Evolutionary conservation across 441 rosid genomes (phyloP).

Genomic region (Pelargonium cotyledonis): DNA sequence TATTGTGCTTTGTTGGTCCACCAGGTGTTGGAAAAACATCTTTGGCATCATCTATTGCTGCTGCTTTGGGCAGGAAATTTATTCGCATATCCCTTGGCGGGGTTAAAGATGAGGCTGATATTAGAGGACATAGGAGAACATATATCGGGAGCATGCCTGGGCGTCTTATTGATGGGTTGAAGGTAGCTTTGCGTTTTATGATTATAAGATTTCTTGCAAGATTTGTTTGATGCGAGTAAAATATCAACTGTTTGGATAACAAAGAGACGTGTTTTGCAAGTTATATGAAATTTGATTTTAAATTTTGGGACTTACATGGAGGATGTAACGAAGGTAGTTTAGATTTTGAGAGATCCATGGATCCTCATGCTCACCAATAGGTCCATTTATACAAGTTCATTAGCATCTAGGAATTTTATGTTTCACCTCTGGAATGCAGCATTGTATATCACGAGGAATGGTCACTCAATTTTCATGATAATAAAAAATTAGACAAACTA

Average conservation of each 20-base stretch:
- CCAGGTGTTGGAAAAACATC: conserved; percentile 99
- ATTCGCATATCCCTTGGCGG: conserved; percentile 96
- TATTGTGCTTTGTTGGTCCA: conserved; percentile 97
- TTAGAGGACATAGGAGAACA: conserved; percentile 97
- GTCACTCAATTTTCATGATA: no score
- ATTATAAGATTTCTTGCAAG: neutral
- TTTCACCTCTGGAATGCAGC: no score
- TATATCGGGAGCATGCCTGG: conserved; percentile 99
- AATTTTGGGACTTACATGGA: no score
- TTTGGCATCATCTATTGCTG: conserved; percentile 89
- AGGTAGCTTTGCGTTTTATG: conserved; percentile 39
- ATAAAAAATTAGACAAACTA: no score
- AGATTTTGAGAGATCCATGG: no score
- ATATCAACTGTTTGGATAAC: neutral
- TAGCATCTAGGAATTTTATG: no score
- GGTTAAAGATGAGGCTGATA: conserved; percentile 98
- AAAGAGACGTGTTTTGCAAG: neutral
- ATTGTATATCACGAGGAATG: no score
- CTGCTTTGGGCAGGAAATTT: conserved; percentile 90
- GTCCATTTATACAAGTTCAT: no score
- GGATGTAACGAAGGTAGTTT: no score
- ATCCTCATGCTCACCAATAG: no score
- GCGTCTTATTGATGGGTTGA: conserved; percentile 92
- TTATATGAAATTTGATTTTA: no score
- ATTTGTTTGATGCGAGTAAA: neutral